Base-by-base conservation (phyloP, 116 monocot genomes). In the Posidonia oceanica region DNA sequence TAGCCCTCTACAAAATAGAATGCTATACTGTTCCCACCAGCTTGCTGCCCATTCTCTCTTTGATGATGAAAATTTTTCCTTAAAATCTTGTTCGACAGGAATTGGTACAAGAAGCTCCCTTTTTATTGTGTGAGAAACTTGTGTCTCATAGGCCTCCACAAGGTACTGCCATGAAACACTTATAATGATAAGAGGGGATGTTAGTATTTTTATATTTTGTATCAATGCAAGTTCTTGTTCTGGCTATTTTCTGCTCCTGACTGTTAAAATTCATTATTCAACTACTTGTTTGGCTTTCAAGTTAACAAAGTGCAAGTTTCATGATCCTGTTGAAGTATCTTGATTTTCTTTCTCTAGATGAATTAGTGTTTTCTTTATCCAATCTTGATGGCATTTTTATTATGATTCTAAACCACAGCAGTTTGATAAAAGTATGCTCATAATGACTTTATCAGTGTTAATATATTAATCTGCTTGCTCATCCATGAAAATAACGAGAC, bases 21-120 rank as follows among this genome's bases (percentile, higher is more conserved):
- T 88, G 22, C 54, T 66, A 64, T 78, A 88, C 58, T 92, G 88
- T 63, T 92, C 75, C 67, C 84, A 70, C 92, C 92, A 92, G 70
- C 75, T 76, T 63, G 88, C 76, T 74, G 85, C 91, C 92, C 92
- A 92, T 39, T 92, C 88, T 75, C 92, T 80, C 55, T 76, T 85
- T 72, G 76, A 59, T 44, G 78, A 63, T 59, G 72, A 40, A 2
- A 85, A 21, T 4, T 73, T 81, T 2, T 68, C 81, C 76, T 85
- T 90, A 40, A 83, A 10, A 60, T 85, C 87, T 48, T 85, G 80
- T 69, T 66, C 58, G 3, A 85, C 73, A 14, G 84, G 82, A 36
- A 83, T 80, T 17, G 85, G 84, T 42, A 70, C 69, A 65, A 71
- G 59, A 72, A 83, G 67, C 41, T 75, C 81, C 54, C 82, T 84